A percentile compares a stretch with the other conserved stretches of the same genome.
These are phyloP conservation scores for Boletus reticuloceps DNA, from an alignment of 768 basidiomycete species.

Conservation along the genomic window DNA sequence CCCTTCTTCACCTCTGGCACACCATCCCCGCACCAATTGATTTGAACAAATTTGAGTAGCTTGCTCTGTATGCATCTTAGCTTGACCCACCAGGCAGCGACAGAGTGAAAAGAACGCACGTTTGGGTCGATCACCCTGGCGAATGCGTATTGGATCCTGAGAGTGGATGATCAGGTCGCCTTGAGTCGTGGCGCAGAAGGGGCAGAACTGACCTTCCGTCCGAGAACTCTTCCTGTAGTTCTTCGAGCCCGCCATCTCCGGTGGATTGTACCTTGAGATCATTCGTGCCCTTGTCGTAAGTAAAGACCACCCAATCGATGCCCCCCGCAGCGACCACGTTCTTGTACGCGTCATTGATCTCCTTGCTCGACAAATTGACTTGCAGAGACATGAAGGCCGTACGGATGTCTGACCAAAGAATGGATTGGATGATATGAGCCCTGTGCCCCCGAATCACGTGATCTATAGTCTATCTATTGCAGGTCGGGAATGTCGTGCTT, in stretches of 20 bases:
- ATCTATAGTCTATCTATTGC: background rate
- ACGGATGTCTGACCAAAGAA: no score
- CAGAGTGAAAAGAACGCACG: constrained; percentile 42
- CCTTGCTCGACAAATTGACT: constrained; percentile 72
- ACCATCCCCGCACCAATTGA: constrained; percentile 98
- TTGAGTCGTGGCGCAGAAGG: background rate
- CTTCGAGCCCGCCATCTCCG: constrained; percentile 86
- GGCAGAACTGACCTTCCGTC: constrained; percentile 70
- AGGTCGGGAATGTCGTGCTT: constrained; percentile 48
- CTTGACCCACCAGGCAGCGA: background rate
- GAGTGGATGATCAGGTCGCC: constrained; percentile 1
- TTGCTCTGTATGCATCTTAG: constrained; percentile 50
- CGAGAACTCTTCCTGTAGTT: constrained; percentile 91
- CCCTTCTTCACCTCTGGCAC: constrained; percentile 93
- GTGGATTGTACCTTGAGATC: constrained; percentile 85
- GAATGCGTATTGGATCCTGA: constrained; percentile 93
- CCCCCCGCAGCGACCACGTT: constrained; percentile 63
- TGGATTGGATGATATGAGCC: no score
- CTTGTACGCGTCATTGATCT: constrained; percentile 72
- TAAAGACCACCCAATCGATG: constrained; percentile 78
- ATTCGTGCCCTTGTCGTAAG: constrained; percentile 78
- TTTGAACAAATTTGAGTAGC: constrained; percentile 89
- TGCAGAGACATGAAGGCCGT: constrained; percentile 73
- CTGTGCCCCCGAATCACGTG: constrained; percentile 12
- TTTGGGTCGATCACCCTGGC: constrained; percentile 81